These are phyloP conservation scores for Rhynchosporium agropyri DNA, from an alignment of 2,329 filamentous ascomycete species.

Conservation along the genomic window DNA sequence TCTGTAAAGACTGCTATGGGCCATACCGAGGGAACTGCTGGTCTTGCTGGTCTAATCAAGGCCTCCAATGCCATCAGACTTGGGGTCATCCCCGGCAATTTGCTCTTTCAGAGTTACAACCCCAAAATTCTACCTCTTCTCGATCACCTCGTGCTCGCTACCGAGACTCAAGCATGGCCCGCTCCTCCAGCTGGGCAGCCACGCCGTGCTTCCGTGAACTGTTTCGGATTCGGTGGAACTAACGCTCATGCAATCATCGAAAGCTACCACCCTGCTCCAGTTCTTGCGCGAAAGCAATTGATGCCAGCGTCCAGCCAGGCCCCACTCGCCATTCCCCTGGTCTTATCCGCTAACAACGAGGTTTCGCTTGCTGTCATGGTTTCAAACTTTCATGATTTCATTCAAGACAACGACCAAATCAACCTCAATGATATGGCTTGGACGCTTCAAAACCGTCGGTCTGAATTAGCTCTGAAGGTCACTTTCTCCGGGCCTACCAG, in stretches of 20 bases:
- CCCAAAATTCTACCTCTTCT: slow-evolving; percentile 35
- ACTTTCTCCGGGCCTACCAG: slow-evolving; percentile 19
- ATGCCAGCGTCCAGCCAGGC: slow-evolving; percentile 16
- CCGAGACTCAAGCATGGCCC: slow-evolving; percentile 28
- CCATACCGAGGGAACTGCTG: slow-evolving; percentile 36
- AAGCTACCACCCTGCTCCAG: slow-evolving; percentile 52
- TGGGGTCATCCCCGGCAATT: slow-evolving; percentile 43
- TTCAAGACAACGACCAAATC: slow-evolving; percentile 17
- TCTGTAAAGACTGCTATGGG: slow-evolving; percentile 39
- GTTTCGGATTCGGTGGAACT: slow-evolving; percentile 39
- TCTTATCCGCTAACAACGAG: slow-evolving; percentile 24
- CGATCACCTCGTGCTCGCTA: slow-evolving; percentile 22
- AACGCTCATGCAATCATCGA: slow-evolving; percentile 36
- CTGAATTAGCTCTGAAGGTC: slow-evolving; percentile 19
- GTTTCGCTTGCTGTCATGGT: slow-evolving; percentile 22
- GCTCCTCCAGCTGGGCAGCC: slow-evolving; percentile 20
- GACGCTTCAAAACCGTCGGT: slow-evolving; percentile 23
- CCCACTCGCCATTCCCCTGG: slow-evolving; percentile 19
- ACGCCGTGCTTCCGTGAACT: slow-evolving; percentile 35
- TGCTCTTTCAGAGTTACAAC: slow-evolving; percentile 28
- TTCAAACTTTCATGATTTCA: slow-evolving; percentile 20
- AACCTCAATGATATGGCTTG: slow-evolving; percentile 23
- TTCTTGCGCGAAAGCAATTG: slow-evolving; percentile 52
- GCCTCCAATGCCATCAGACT: slow-evolving; percentile 37
- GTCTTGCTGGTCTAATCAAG: slow-evolving; percentile 36